phyloP scores from a whole-genome alignment of 1,139 yeast genomes.

The Blastobotrys aristatus region DNA sequence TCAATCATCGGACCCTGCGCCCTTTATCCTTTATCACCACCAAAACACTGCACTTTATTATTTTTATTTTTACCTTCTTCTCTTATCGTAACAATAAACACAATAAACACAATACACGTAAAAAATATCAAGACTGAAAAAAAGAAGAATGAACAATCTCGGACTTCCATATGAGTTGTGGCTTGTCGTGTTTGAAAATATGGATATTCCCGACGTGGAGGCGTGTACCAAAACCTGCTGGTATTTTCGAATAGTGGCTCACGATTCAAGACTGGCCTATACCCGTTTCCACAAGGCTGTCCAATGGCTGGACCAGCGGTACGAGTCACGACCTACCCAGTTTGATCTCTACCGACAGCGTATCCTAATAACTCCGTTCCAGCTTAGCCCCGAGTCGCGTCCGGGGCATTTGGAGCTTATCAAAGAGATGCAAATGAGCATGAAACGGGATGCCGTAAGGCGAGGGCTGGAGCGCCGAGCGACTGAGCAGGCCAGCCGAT shows the following conservation, averaged over 20 bases:
- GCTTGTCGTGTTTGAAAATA: neutral
- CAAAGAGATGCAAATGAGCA: constrained; percentile 23
- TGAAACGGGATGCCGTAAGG: constrained; percentile 24
- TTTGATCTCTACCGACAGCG: constrained; percentile 22
- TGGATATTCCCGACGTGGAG: neutral
- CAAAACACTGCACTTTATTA: no score
- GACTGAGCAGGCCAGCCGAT: constrained; percentile 18
- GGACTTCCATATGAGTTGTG: neutral
- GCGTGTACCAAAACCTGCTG: neutral
- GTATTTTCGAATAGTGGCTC: neutral
- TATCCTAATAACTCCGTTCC: constrained; percentile 24
- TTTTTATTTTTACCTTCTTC: no score
- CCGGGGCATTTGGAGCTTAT: constrained; percentile 24
- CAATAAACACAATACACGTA: no score
- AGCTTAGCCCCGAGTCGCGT: constrained; percentile 27
- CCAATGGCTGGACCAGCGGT: constrained; percentile 20
- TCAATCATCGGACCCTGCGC: no score
- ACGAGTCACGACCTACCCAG: neutral
- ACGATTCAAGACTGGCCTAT: no score
- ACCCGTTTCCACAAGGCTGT: constrained; percentile 11
- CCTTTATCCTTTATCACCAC: no score
- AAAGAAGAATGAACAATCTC: neutral
- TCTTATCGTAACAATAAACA: no score
- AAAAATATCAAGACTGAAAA: neutral
- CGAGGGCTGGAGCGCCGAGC: constrained; percentile 23